These are phyloP conservation scores for California macrophylla DNA, from an alignment of 441 rosid species.

Conservation along the genomic window DNA sequence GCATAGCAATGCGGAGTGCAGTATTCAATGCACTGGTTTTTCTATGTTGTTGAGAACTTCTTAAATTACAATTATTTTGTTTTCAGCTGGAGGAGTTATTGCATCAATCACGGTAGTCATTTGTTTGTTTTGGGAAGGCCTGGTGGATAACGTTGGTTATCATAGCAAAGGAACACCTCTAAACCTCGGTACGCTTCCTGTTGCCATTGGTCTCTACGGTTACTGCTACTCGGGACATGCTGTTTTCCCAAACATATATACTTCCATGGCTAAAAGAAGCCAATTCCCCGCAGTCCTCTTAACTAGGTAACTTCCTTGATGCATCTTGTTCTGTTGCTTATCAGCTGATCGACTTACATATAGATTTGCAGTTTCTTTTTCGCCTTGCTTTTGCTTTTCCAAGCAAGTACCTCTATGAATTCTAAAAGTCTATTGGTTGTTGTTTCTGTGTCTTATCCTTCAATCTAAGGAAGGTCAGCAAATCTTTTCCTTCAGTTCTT, in stretches of 20 bases:
- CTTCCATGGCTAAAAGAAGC: slow-evolving; percentile 72
- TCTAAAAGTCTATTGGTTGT: too few species aligned
- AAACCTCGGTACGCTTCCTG: slow-evolving; percentile 62
- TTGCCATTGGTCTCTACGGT: slow-evolving; percentile 86
- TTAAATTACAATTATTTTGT: slow-evolving; percentile 9
- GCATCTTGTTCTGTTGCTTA: not conserved
- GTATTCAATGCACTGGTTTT: not conserved
- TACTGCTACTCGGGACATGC: slow-evolving; percentile 93
- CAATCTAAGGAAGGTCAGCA: too few species aligned
- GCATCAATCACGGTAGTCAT: slow-evolving; percentile 69
- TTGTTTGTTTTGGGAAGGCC: slow-evolving; percentile 80
- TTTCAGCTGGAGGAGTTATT: slow-evolving; percentile 84
- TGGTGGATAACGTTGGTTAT: slow-evolving; percentile 56
- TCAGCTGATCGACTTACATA: not conserved
- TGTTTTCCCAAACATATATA: slow-evolving; percentile 80
- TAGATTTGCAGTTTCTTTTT: not conserved
- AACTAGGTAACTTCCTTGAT: slow-evolving; percentile 36
- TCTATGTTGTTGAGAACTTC: slow-evolving; percentile 8
- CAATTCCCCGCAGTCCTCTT: slow-evolving; percentile 62
- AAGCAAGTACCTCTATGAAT: too few species aligned
- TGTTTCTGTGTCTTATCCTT: too few species aligned
- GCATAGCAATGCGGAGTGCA: not conserved
- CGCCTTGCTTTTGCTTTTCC: not conserved
- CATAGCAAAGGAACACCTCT: slow-evolving; percentile 52
- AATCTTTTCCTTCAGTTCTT: not conserved